A percentile compares a stretch with the other conserved stretches of the same genome.
Conservation (phyloP, 2,329 filamentous ascomycete species). For the Penicillium sp. region DNA sequence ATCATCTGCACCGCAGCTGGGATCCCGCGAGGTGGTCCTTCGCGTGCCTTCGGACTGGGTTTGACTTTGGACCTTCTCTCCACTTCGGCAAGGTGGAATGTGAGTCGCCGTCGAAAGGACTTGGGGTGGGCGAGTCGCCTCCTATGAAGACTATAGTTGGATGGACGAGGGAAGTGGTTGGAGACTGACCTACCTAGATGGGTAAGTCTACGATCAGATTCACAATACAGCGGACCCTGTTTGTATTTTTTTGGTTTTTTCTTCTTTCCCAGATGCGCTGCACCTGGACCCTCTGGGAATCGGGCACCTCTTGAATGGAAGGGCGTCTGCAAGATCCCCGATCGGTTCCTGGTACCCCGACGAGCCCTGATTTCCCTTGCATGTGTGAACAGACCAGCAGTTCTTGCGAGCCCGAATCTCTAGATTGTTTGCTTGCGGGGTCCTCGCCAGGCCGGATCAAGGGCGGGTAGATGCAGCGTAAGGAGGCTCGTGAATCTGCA, state of each 20-base stretch:
- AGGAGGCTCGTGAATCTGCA: slow-evolving; percentile 16
- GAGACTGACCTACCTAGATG: no score
- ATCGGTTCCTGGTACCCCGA: background rate
- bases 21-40: slow-evolving; percentile 2
- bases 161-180: no score
- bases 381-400: slow-evolving; percentile 23
- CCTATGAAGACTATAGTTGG: no score
- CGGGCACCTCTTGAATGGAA: background rate
- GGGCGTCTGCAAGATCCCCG: slow-evolving; percentile 13
- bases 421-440: slow-evolving; percentile 4
- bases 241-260: no score
- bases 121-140: no score
- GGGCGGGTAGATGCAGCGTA: slow-evolving; percentile 16
- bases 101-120: background rate
- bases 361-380: slow-evolving; percentile 17
- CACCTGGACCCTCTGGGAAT: background rate
- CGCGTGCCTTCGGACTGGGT: slow-evolving; percentile 5
- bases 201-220: no score
- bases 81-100: slow-evolving; percentile 5
- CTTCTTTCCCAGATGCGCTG: background rate
- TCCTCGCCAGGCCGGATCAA: slow-evolving; percentile 7
- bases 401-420: slow-evolving; percentile 14
- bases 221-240: no score
- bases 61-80: slow-evolving; percentile 5
- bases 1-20: slow-evolving; percentile 5